These are phyloP conservation scores for Dendrostoma leiphaemia DNA, from an alignment of 2,329 filamentous ascomycete genomes.

Conservation along the genomic window DNA sequence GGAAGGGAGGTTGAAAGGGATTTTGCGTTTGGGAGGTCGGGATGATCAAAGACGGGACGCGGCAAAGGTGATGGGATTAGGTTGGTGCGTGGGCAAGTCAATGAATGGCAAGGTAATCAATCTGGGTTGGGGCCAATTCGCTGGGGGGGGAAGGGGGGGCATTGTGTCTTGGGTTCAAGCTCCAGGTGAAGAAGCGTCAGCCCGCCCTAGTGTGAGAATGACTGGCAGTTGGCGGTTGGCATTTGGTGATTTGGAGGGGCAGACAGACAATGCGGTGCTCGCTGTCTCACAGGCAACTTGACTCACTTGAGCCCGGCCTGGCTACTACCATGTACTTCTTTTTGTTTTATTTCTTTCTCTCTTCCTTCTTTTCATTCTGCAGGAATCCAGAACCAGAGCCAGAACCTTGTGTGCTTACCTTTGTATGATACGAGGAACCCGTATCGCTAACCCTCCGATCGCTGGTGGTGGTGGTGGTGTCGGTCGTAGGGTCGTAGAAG, in stretches of 20 bases:
- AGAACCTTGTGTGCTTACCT: conserved; percentile 29
- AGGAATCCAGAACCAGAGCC: too few species aligned
- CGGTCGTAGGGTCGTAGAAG: conserved; percentile 55
- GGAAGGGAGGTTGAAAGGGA: background rate
- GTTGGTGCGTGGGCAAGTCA: conserved; percentile 5
- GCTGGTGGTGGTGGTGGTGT: conserved; percentile 42
- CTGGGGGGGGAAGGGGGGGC: too few species aligned
- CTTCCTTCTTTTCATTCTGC: conserved; percentile 1
- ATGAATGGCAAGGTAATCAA: conserved; percentile 1
- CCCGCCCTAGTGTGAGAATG: too few species aligned
- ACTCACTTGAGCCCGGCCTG: too few species aligned
- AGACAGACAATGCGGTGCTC: background rate
- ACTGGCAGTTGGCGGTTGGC: background rate
- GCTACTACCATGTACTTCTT: too few species aligned
- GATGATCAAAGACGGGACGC: background rate
- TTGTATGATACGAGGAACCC: conserved; percentile 45
- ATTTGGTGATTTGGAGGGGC: background rate
- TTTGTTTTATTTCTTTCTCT: background rate
- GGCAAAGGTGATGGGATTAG: background rate
- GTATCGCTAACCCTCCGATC: conserved; percentile 46
- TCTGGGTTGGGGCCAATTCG: conserved; percentile 14
- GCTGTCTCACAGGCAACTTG: too few species aligned
- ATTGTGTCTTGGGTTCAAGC: conserved; percentile 21
- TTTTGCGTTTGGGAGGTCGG: background rate
- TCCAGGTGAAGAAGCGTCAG: too few species aligned